Base-by-base conservation (phyloP, 2,329 filamentous ascomycete genomes). In the Ceratocystis cacaofunesta region DNA sequence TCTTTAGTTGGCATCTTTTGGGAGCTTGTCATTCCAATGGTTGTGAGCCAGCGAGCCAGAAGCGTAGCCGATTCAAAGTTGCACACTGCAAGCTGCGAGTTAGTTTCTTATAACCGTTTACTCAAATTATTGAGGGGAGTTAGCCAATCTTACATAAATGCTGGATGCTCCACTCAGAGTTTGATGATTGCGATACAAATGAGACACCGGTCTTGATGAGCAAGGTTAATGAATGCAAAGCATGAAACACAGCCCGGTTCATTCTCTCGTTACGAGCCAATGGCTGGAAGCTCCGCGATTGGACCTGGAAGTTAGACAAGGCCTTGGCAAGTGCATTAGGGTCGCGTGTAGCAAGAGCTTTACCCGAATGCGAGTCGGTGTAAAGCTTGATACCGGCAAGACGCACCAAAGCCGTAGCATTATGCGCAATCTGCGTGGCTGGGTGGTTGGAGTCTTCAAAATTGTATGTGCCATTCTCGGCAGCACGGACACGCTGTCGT, bases 211-310 rank as follows among this genome's bases (percentile, higher is more conserved):
- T 77, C 71, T 85, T 86, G 67, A 87, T 82, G 28, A 86, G 76
- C 76, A 87, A 84, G 2, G 84, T 85, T 44, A 89, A 75, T 0
- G 86, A 85, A 71, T 88, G 86, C 32, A 86, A 82, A 1, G 85
- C 83, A 70, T 89, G 86, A 32, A 87, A 79, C 0, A 88, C 81
- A 0, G 85, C 86, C 58, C 84, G 77, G 43, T 82, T 84, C 28
- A 88, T 78, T 41, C 82, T 80, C 22, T 80, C 75, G 64, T 81
- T 85, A 63, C 86, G 79, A 22, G 81, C 77, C 10, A 87, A 78
- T 30, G 81, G 75, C 0, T 61, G 52, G 10, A 65, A 68, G 17
- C 22, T 62, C 10, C 48, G 58, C 1, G 66, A 60, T 2, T 64
- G 62, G 2, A 36, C 48, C 17, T 67, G 66, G 30, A 48, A 67